Evolutionary conservation across 352 stramenopile genomes (phyloP).

Genomic region (Phytopythium helicoides): DNA sequence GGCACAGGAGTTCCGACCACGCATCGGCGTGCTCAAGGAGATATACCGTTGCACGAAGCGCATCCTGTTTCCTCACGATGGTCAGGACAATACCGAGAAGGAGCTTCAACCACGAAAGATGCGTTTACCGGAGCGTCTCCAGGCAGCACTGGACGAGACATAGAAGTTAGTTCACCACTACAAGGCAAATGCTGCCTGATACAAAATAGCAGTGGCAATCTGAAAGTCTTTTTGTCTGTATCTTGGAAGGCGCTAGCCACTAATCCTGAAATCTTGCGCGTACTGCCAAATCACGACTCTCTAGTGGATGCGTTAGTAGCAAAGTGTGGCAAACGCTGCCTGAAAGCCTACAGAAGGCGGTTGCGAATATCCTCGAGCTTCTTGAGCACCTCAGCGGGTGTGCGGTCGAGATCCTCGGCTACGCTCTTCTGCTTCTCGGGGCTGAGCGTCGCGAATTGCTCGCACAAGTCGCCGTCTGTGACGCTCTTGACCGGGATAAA

Average conservation of each 20-base stretch:
- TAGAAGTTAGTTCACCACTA: background rate
- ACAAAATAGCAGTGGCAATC: too few relatives aligned
- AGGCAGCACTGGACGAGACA: constrained; percentile 2
- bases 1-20: constrained; percentile 61
- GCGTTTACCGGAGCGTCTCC: constrained; percentile 31
- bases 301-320: background rate
- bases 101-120: constrained; percentile 15
- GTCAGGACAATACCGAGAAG: background rate
- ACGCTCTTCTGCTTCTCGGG: constrained; percentile 95
- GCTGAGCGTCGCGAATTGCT: constrained; percentile 93
- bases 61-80: constrained; percentile 51
- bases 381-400: constrained; percentile 96
- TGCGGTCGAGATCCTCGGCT: constrained; percentile 94
- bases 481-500: constrained; percentile 99
- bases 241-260: too few relatives aligned
- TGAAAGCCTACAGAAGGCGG: constrained; percentile 86
- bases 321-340: background rate
- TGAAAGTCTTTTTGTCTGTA: too few relatives aligned
- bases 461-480: constrained; percentile 98
- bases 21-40: constrained; percentile 63
- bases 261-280: too few relatives aligned
- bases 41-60: constrained; percentile 58
- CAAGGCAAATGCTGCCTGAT: too few relatives aligned
- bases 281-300: too few relatives aligned
- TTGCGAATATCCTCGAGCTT: constrained; percentile 99